A percentile compares a stretch with the other conserved stretches of the same genome.
These are phyloP conservation scores for Fomes fomentarius DNA, from an alignment of 1,284 basidiomycete genomes.

Conservation along the genomic window DNA sequence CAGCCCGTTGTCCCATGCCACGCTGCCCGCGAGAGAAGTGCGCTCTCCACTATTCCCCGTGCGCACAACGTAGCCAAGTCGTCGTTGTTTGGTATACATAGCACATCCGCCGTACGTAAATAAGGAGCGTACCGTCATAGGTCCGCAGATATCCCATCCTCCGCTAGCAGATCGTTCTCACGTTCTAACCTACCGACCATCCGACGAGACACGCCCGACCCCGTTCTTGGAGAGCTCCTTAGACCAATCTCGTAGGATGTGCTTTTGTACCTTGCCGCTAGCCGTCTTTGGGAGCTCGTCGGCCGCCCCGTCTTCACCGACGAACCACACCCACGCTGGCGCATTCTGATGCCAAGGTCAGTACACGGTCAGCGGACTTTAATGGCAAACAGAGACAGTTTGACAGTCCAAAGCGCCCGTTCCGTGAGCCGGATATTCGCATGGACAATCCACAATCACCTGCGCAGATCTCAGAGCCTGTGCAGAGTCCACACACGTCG, in stretches of 20 bases:
- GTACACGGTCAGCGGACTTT: neutral
- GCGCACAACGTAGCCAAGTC: too few relatives aligned
- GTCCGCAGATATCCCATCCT: neutral
- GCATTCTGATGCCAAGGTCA: conserved; percentile 54
- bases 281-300: conserved; percentile 82
- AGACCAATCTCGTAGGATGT: conserved; percentile 64
- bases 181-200: conserved; percentile 9
- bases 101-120: too few relatives aligned
- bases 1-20: neutral
- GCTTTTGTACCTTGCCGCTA: conserved; percentile 89
- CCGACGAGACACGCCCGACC: conserved; percentile 30
- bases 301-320: conserved; percentile 63
- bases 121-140: neutral
- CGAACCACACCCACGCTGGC: conserved; percentile 83
- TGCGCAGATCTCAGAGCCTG: too few relatives aligned
- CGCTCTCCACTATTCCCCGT: too few relatives aligned
- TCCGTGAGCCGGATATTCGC: too few relatives aligned
- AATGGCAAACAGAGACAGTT: too few relatives aligned
- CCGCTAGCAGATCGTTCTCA: neutral
- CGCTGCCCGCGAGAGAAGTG: too few relatives aligned
- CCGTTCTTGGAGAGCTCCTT: conserved; percentile 45
- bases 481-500: too few relatives aligned
- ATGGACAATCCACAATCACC: too few relatives aligned
- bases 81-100: too few relatives aligned
- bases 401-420: too few relatives aligned